Base-by-base conservation (phyloP, 495 filamentous ascomycete genomes). In the Cercophora samala region DNA sequence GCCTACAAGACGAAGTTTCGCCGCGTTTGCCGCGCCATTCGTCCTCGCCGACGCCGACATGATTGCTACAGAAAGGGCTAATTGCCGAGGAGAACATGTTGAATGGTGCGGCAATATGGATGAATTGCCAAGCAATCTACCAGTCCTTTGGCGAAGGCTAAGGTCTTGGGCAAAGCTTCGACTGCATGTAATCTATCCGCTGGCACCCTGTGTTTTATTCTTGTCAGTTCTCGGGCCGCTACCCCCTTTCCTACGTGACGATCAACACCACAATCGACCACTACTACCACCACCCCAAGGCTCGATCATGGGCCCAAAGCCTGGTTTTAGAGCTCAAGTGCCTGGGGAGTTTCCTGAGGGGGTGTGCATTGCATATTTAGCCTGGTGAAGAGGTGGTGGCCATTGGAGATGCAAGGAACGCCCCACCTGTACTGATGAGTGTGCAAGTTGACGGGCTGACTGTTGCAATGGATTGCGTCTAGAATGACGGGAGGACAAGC, bases 351-450 rank as follows among this genome's bases (percentile, higher is more conserved):
- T 2, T 46, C 13, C 9, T 46, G 6, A 46, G 37, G 6, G 13
- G 37, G 37, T 46, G 37, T 46, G 0, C 37, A 17, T 46, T 46
- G 37, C 15, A 9, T 46, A 72, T 75, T 75, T 74, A 75, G 72
- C 72, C 72, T 75, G 68, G n/a, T 62, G 63, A 71, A 13, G 8
- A 13, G 37, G 37, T 13, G 37, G 37, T 46, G 37, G 37, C 11
- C 37, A 46, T 46, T 46, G 37, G 8, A n/a, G 26, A 46, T 75
- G 72, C 73, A 72, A 75, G 70, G 73, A 68, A 72, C 68, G 66
- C 63, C 72, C 69, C 66, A 51, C 69, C 18, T 17, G 62, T 54
- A 22, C 17, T 64, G 15, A 5, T 46, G 37, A 46, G 37, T 60
- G 22, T n/a, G 9, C 26, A 32, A n/a, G 29, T 9, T 64, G 62